Conservation (phyloP, 192 early-diverging fungal genomes). For the Rhizophagus prolifer region DNA sequence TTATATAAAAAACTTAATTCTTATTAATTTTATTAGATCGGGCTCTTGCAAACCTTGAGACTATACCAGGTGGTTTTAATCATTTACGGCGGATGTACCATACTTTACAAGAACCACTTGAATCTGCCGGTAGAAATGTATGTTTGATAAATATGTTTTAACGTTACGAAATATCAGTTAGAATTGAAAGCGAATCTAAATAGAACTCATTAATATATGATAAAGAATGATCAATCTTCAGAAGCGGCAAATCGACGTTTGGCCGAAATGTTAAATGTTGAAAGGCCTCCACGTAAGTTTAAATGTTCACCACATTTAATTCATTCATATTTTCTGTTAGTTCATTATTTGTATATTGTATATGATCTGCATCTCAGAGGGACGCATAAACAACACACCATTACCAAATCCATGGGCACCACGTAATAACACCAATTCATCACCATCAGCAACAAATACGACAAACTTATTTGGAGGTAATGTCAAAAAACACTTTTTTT, state of each 20-base stretch:
- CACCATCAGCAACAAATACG: slow-evolving; percentile 1
- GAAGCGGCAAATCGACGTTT: slow-evolving; percentile 46
- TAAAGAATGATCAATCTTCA: slow-evolving; percentile 33
- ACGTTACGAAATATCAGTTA: background rate
- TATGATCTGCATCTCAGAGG: slow-evolving; percentile 31
- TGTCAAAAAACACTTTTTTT: background rate
- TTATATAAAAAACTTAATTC: background rate
- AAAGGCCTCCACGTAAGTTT: slow-evolving; percentile 43
- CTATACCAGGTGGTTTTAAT: slow-evolving; percentile 66
- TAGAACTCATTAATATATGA: slow-evolving; percentile 38
- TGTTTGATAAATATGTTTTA: background rate
- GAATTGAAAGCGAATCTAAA: background rate
- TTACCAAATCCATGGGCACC: slow-evolving; percentile 62
- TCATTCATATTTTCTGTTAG: background rate
- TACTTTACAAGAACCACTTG: slow-evolving; percentile 57
- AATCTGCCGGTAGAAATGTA: slow-evolving; percentile 46
- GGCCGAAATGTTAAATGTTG: slow-evolving; percentile 54
- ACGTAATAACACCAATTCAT: slow-evolving; percentile 24
- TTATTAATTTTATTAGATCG: slow-evolving; percentile 35
- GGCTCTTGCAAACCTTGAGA: slow-evolving; percentile 64
- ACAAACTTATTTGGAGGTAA: slow-evolving; percentile 36
- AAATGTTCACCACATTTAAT: background rate
- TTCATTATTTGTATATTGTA: background rate
- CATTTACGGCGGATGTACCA: slow-evolving; percentile 60
- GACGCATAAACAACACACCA: slow-evolving; percentile 50